Base-by-base conservation (phyloP, 1,139 yeast genomes). In the Blastobotrys petasosporus region DNA sequence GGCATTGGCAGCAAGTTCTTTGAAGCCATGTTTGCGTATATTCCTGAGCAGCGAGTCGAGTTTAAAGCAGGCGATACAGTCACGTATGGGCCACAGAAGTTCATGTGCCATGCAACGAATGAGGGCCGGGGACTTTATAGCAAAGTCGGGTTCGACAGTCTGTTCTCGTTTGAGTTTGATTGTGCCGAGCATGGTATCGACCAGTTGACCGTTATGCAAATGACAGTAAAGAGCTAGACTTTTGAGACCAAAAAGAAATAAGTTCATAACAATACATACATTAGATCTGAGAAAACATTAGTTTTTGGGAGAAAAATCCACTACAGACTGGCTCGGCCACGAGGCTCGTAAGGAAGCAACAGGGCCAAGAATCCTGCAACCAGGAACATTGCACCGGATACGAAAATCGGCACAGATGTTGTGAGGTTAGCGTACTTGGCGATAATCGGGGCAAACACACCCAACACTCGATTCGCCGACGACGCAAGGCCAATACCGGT, bases 401-500 rank as follows among this genome's bases (percentile, higher is more conserved):
- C 76, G 72, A 77, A 77, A 44, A 78, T 74, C 2, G 82, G 82
- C 31, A 71, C 73, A 10, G 72, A 48, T 4, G 79, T 66, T 10
- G 65, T 62, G 9, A 75, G 65, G 41, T 66, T 55, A 42, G 71
- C 66, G 55, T 59, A 77, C 62, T 70, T 75, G 45, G 75, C 76
- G 46, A 77, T 71, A 35, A 76, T 69, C 0, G 82, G 81, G 4
- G 75, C 76, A 51, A 76, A 63, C 34, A 71, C 69, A 11, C 79
- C 75, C 28, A 74, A 67, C 11, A 70, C 60, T 55, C 82, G 68
- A 42, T 72, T 70, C 32, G 68, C 64, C 2, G 75, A 69, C 41
- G 76, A 64, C n/a, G 77, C 70, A 33, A 77, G 54, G 10, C 78
- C 78, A 50, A 71, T 69, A 10, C 81, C 82, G 0, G 82, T 77